Percentiles rank a stretch among this genome's conserved stretches.
phyloP scores from a whole-genome alignment of 192 early-diverging fungal species.

The Entomortierella beljakovae region DNA sequence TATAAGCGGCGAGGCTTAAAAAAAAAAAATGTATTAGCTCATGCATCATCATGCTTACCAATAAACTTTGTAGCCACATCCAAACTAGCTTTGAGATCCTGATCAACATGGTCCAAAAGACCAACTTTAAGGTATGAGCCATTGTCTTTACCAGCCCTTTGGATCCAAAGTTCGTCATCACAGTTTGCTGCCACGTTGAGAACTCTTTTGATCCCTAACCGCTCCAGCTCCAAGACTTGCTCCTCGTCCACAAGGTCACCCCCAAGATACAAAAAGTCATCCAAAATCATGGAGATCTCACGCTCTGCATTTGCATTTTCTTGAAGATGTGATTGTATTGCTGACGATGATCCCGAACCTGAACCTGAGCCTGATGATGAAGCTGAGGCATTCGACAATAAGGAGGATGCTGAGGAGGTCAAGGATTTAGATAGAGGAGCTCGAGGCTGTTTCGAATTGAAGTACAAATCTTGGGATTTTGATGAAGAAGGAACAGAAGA shows the following conservation, averaged over 20 bases:
- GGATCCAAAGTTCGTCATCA: slow-evolving; percentile 54
- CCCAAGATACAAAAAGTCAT: slow-evolving; percentile 71
- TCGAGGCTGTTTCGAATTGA: background rate
- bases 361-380: slow-evolving; percentile 7
- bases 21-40: background rate
- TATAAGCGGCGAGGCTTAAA: background rate
- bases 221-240: slow-evolving; percentile 60
- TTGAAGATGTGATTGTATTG: slow-evolving; percentile 29
- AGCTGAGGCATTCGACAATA: slow-evolving; percentile 19
- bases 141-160: slow-evolving; percentile 33
- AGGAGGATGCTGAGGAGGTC: slow-evolving; percentile 28
- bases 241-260: slow-evolving; percentile 72
- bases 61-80: slow-evolving; percentile 74
- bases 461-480: background rate
- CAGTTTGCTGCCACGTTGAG: slow-evolving; percentile 84
- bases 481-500: background rate
- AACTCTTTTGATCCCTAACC: slow-evolving; percentile 69
- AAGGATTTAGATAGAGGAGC: slow-evolving; percentile 10
- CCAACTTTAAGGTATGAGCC: slow-evolving; percentile 59
- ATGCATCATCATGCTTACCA: slow-evolving; percentile 56
- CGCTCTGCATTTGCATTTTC: slow-evolving; percentile 45
- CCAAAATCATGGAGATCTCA: slow-evolving; percentile 63
- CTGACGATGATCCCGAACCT: background rate
- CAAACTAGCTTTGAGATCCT: slow-evolving; percentile 73
- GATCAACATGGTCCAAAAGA: slow-evolving; percentile 74